Percentiles rank a stretch among this genome's conserved stretches.
These are phyloP conservation scores for Solanum chiquidenum DNA, from an alignment of 257 asterid species.

Conservation along the genomic window DNA sequence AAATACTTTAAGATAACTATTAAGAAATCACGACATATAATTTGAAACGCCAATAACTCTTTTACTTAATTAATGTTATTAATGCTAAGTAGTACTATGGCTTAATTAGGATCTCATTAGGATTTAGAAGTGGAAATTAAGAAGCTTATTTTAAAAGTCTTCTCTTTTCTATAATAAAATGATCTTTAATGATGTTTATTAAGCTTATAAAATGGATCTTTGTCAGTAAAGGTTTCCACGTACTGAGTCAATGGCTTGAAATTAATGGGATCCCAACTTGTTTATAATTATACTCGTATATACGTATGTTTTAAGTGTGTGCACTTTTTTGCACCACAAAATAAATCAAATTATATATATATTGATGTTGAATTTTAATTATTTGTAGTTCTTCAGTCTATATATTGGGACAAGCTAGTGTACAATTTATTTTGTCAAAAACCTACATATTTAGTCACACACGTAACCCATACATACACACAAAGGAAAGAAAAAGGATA, in stretches of 20 bases:
- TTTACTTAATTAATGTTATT: not conserved
- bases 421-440: not conserved
- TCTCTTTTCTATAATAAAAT: not conserved
- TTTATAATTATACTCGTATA: not conserved
- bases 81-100: not conserved
- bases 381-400: not conserved
- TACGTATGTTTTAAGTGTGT: not conserved
- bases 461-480: not conserved
- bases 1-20: not conserved
- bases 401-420: not conserved
- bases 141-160: not conserved
- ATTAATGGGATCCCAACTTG: not conserved
- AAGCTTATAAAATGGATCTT: conserved; percentile 1
- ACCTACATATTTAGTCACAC: not conserved
- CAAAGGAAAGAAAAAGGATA: not conserved
- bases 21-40: not conserved
- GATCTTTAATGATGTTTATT: not conserved
- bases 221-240: not conserved
- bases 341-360: too few species aligned
- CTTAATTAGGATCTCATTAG: not conserved
- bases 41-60: not conserved
- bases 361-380: not conserved
- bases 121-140: not conserved
- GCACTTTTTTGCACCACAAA: not conserved
- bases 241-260: not conserved